Base-by-base conservation (phyloP, 2,329 filamentous ascomycete species). In the Lecanicillium sp. region DNA sequence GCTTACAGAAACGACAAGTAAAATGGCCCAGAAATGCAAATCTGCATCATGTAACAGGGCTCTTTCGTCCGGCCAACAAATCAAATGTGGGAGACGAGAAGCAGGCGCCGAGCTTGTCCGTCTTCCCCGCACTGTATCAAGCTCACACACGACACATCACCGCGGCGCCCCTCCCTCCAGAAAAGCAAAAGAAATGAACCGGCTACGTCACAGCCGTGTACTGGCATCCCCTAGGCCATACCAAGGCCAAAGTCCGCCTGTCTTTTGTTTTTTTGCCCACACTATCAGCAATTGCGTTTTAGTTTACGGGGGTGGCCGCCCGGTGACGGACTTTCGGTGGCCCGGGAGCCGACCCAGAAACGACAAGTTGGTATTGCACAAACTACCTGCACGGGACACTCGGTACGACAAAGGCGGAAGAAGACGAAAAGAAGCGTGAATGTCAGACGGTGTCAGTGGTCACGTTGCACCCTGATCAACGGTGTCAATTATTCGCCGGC, bases 1-100 rank as follows among this genome's bases (percentile, higher is more conserved):
- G 14, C 29, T 44, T 4, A 33, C 15, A 30, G 24, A 26, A 15
- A 38, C 5, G 38, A 14, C 32, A 19, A 9, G n/a, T n/a, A 38
- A 45, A 38, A 33, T 45, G 23, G 23, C 33, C 19, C 43, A 45
- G 33, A 29, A 45, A 32, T 38, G 43, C 26, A 38, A 30, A 45
- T 38, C 29, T 30, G 4, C 17, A 27, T 26, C n/a, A 30, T n/a
- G n/a, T 5, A 14, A 14, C 9, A 27, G 15, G 7, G 17, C 7
- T 14, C 15, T 29, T 20, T 21, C 17, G 14, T 45, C 14, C 24
- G 33, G 43, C 43, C 33, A 38, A 45, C 24, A 38, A 45, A 12
- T 12, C n/a, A 10, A 45, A 35, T 10, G 42, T 11, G 24, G 21
- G 10, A 4, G 21, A n/a, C 17, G n/a, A 14, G 14, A 33, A 32